Conservation (phyloP, 371 early-diverging fungal genomes). For the Mucor ambiguus region DNA sequence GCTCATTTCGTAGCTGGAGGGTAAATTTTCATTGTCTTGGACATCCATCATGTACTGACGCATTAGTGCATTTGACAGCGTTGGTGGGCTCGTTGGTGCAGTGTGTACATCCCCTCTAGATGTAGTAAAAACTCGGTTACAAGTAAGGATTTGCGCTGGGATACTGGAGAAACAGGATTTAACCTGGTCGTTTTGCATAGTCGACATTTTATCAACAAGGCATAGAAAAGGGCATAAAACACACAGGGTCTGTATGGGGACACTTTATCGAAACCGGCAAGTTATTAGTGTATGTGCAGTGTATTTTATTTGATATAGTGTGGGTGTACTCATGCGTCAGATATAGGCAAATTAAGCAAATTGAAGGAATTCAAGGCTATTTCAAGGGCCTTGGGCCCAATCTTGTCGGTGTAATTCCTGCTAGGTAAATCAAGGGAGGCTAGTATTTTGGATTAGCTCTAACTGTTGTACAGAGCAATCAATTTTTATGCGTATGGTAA, state of each 20-base stretch:
- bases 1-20: slow-evolving; percentile 59
- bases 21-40: slow-evolving; percentile 31
- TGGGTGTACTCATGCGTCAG: too few relatives aligned
- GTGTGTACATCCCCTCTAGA: slow-evolving; percentile 87
- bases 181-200: slow-evolving; percentile 11
- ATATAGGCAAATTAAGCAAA: slow-evolving; percentile 65
- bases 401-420: slow-evolving; percentile 92
- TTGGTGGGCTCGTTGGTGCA: slow-evolving; percentile 80
- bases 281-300: slow-evolving; percentile 49
- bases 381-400: slow-evolving; percentile 95
- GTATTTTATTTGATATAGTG: not conserved
- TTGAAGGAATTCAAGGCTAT: slow-evolving; percentile 86
- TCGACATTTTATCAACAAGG: slow-evolving; percentile 36
- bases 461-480: slow-evolving; percentile 59
- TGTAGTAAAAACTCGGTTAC: slow-evolving; percentile 88
- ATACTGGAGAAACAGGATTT: not conserved
- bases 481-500: slow-evolving; percentile 91
- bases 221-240: slow-evolving; percentile 2
- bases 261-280: slow-evolving; percentile 57
- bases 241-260: slow-evolving; percentile 31
- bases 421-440: slow-evolving; percentile 22
- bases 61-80: slow-evolving; percentile 21
- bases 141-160: slow-evolving; percentile 46
- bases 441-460: not conserved
- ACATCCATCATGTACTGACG: not conserved